These are phyloP conservation scores for Ogataea ganodermae DNA, from an alignment of 805 yeast species.

Conservation along the genomic window DNA sequence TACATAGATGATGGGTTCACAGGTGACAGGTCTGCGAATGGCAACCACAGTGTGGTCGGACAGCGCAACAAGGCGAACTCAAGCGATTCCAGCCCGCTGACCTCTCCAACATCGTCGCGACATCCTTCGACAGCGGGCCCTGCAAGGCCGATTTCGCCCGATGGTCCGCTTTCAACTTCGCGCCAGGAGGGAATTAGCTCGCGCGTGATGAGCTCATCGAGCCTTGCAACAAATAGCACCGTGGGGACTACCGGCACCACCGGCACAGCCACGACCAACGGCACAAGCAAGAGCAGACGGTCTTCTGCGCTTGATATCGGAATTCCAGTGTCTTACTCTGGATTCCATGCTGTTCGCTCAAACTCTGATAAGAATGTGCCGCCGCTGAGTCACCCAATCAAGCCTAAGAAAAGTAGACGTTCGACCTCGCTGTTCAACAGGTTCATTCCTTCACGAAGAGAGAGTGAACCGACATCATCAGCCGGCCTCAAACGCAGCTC, in stretches of 20 bases:
- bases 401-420: conserved; percentile 25
- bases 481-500: conserved; percentile 3
- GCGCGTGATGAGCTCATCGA: conserved; percentile 4
- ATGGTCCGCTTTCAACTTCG: conserved; percentile 10
- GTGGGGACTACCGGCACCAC: not conserved
- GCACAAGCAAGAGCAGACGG: conserved; percentile 3
- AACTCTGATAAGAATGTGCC: conserved; percentile 17
- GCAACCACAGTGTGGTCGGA: not conserved
- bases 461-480: conserved; percentile 22
- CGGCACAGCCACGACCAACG: not conserved
- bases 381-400: conserved; percentile 21
- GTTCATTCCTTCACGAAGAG: conserved; percentile 32
- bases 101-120: conserved; percentile 26
- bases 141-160: conserved; percentile 20
- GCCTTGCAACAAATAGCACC: not conserved
- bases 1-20: conserved; percentile 17
- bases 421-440: conserved; percentile 27
- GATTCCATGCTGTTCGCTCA: conserved; percentile 31
- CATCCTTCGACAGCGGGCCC: conserved; percentile 18
- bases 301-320: conserved; percentile 10
- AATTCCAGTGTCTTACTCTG: conserved; percentile 30
- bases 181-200: conserved; percentile 8
- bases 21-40: not conserved
- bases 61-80: conserved; percentile 10
- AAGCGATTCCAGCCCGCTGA: conserved; percentile 13